Evolutionary conservation across 495 filamentous ascomycete genomes (phyloP), one percentile per base, ranked within the genome.

Genomic region (Astrothelium macrocarpum): DNA sequence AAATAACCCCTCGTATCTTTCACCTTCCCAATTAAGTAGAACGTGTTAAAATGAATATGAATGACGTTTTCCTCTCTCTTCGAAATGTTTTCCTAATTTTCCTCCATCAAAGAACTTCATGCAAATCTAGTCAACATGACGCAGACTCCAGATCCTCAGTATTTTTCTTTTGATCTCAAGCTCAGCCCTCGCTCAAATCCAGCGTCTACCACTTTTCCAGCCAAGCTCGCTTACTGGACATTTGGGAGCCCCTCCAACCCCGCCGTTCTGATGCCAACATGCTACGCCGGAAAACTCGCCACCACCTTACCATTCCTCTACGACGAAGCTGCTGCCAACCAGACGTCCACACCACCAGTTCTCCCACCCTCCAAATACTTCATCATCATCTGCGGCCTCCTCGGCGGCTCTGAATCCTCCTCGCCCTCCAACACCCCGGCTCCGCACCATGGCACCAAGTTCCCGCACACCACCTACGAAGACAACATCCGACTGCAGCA

Each of bases 401-500:
- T 71, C 28, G 59, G 64, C 31, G 70, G 70, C 39, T 42, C 53
- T 63, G 70, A 71, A 42, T 70, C 68, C 39, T 71, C 70, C 34
- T 70, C 68, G 2, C 70, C 70, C 9, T 68, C 66, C 59, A 71
- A 71, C 59, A 65, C 62, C 1, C 34, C 65, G 23, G 60, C 59
- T 5, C 69, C 69, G 16, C 64, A 31, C 25, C 12, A 64, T 42
- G 70, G 70, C 20, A 63, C 68, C 5, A 63, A 68, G 59, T 71
- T 71, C 66, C 70, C 70, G 1, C 60, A 65, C 36, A 67, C 59
- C 3, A 71, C 65, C 16, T 71, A 71, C 64, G 70, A 70, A 45
- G 70, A 71, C 53, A 71, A 71, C 59, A 67, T 71, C 45, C 62
- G 64, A 1, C 62, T 71, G 11, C 70, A 71, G 39, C 42, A 70